These are phyloP conservation scores for Rossbeevera mucosa DNA, from an alignment of 768 basidiomycete genomes.

Conservation along the genomic window DNA sequence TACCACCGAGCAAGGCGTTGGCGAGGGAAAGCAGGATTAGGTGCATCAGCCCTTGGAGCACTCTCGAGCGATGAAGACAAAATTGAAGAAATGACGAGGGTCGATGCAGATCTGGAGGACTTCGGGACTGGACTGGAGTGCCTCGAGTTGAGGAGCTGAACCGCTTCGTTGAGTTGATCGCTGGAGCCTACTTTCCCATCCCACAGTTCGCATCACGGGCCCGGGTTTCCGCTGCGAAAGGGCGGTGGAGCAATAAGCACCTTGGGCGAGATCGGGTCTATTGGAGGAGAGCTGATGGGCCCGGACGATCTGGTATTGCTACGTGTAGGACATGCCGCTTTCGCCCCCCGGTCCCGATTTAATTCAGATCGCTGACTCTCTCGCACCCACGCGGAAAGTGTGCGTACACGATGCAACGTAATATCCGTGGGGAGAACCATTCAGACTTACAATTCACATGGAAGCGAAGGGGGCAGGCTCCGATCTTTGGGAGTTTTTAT, in stretches of 20 bases:
- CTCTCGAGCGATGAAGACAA: not conserved
- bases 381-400: not conserved
- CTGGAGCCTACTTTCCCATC: not conserved
- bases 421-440: not conserved
- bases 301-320: not conserved
- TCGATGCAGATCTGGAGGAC: conserved; percentile 1
- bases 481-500: not conserved
- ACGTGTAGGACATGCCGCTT: not conserved
- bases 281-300: not conserved
- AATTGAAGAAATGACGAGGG: conserved; percentile 1
- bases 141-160: not conserved
- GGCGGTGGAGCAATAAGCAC: not conserved
- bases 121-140: not conserved
- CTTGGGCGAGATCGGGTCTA: not conserved
- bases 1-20: conserved; percentile 43
- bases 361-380: not conserved
- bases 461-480: not conserved
- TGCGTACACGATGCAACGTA: not conserved
- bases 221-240: not conserved
- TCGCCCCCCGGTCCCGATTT: not conserved
- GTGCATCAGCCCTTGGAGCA: not conserved
- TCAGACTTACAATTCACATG: not conserved
- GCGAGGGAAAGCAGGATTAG: conserved; percentile 37
- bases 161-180: not conserved
- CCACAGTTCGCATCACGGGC: not conserved